Evolutionary conservation across 1,284 basidiomycete genomes (phyloP).

Genomic region (Hypsizygus ulmarius): DNA sequence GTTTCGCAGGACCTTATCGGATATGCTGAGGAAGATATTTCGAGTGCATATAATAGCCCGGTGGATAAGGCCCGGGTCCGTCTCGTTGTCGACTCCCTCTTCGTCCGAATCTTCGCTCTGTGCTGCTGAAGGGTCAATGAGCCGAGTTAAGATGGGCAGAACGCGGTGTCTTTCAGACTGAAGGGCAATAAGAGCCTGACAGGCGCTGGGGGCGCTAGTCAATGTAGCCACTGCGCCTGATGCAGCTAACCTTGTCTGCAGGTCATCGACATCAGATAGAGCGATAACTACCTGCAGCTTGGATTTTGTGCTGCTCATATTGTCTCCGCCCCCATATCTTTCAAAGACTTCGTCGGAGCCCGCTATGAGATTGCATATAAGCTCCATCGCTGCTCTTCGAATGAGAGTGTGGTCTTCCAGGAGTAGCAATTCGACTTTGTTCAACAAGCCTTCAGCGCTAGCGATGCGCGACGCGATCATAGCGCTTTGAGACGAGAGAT

Average conservation of each 20-base stretch:
- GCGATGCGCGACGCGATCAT: constrained; percentile 67
- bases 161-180: constrained; percentile 59
- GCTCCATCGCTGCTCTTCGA: constrained; percentile 84
- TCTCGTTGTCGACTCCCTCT: constrained; percentile 25
- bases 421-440: constrained; percentile 77
- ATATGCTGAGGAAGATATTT: constrained; percentile 56
- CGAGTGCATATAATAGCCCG: constrained; percentile 70
- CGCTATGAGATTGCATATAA: constrained; percentile 90
- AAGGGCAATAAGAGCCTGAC: constrained; percentile 58
- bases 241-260: constrained; percentile 79
- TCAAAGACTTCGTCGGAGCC: constrained; percentile 75
- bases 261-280: constrained; percentile 80
- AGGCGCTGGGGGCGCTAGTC: constrained; percentile 61
- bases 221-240: constrained; percentile 84
- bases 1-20: constrained; percentile 36
- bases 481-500: constrained; percentile 79
- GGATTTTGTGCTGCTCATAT: constrained; percentile 45
- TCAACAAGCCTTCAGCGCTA: constrained; percentile 57
- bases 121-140: constrained; percentile 56
- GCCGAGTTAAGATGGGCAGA: constrained; percentile 58
- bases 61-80: constrained; percentile 65
- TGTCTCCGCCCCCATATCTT: constrained; percentile 55
- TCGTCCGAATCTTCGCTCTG: constrained; percentile 32
- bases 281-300: constrained; percentile 83
- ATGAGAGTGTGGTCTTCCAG: constrained; percentile 82